These are phyloP conservation scores for Fraxinus anomala DNA, from an alignment of 257 asterid species.

Conservation along the genomic window DNA sequence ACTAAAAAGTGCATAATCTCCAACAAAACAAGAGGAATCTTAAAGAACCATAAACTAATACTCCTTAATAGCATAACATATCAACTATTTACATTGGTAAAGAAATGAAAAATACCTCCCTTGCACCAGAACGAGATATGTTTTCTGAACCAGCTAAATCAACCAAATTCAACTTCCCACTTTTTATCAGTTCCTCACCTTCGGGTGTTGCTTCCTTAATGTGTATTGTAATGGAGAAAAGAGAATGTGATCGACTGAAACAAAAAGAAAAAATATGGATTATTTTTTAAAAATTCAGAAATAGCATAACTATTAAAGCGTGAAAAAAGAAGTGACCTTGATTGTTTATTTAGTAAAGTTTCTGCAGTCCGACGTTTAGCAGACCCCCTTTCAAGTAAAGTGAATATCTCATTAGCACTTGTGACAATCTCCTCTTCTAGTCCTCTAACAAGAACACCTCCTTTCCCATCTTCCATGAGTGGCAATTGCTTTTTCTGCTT, in stretches of 20 bases:
- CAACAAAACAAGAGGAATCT: background rate
- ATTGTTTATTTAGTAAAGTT: constrained; percentile 80
- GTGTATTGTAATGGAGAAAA: constrained; percentile 85
- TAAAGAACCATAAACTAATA: background rate
- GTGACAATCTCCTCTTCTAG: constrained; percentile 85
- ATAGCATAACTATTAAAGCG: background rate
- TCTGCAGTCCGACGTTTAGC: constrained; percentile 89
- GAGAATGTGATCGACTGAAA: constrained; percentile 92
- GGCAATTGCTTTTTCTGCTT: constrained; percentile 83
- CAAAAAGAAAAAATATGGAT: constrained; percentile 24
- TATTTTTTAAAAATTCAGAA: constrained; percentile 7
- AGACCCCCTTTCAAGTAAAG: constrained; percentile 81
- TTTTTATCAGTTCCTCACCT: constrained; percentile 87
- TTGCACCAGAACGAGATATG: constrained; percentile 90
- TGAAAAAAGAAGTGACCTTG: constrained; percentile 52
- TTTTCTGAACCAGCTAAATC: constrained; percentile 95
- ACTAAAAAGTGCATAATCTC: background rate
- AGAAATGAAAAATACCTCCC: constrained; percentile 56
- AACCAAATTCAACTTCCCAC: constrained; percentile 88
- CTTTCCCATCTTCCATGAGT: constrained; percentile 92
- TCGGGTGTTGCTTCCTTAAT: constrained; percentile 91
- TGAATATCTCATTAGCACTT: constrained; percentile 70
- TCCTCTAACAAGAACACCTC: constrained; percentile 90
- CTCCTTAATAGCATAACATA: background rate
- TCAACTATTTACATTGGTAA: background rate